Evolutionary conservation across 179 eudicot species (phyloP).

Genomic region (Vitellaria paradoxa): DNA sequence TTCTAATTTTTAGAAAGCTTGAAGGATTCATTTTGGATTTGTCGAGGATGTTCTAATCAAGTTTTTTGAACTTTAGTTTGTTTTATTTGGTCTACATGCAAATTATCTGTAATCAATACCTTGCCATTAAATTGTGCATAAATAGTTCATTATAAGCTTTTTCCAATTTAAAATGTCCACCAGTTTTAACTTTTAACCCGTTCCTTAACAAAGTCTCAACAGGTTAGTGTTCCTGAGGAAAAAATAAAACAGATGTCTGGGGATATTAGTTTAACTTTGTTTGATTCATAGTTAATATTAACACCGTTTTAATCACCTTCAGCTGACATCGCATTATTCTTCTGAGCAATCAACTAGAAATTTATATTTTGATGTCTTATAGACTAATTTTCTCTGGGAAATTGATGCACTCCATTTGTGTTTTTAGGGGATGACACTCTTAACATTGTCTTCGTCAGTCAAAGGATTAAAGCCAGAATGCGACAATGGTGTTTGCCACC

Average conservation of each 20-base stretch:
- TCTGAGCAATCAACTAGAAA: too few species aligned
- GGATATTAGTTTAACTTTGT: neutral
- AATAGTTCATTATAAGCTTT: neutral
- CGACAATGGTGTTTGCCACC: slow-evolving; percentile 20
- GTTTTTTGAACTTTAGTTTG: neutral
- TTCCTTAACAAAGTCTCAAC: too few species aligned
- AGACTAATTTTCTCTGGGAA: neutral
- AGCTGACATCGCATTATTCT: too few species aligned
- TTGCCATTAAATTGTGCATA: neutral
- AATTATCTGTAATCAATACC: neutral
- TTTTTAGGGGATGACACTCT: slow-evolving; percentile 33
- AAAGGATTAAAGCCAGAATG: slow-evolving; percentile 29
- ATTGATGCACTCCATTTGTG: neutral
- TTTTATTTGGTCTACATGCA: neutral
- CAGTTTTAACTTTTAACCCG: too few species aligned
- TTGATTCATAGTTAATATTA: too few species aligned
- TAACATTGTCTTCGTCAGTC: slow-evolving; percentile 32
- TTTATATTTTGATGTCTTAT: too few species aligned
- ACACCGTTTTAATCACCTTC: too few species aligned
- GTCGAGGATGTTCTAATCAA: too few species aligned
- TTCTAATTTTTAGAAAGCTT: neutral
- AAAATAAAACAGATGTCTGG: too few species aligned
- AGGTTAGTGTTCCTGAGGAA: neutral
- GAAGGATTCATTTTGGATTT: neutral
- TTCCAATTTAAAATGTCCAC: too few species aligned